Conservation (phyloP, 306 rosid species). For the Hippophae tibetana region DNA sequence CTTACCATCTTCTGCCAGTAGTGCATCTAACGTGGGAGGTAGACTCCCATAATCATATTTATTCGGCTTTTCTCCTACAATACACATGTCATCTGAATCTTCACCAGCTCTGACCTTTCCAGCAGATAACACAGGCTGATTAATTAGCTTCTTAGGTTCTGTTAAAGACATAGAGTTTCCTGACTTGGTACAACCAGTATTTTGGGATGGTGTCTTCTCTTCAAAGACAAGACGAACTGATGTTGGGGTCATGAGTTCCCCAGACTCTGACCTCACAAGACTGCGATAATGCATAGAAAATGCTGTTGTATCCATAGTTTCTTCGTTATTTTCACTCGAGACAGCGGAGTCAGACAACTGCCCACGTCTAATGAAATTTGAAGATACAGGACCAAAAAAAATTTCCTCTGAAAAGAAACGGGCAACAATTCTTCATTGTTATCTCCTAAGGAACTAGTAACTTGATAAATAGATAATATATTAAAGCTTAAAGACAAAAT, state of each 20-base stretch:
- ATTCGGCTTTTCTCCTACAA: conserved; percentile 42
- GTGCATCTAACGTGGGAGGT: conserved; percentile 51
- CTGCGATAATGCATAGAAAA: conserved; percentile 93
- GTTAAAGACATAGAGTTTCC: conserved; percentile 68
- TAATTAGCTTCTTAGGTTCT: conserved; percentile 28
- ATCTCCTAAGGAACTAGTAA: not conserved
- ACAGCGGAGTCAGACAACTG: conserved; percentile 57
- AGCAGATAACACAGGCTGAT: conserved; percentile 21
- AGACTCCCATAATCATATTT: conserved; percentile 43
- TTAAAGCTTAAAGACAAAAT: not conserved
- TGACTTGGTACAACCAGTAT: conserved; percentile 22
- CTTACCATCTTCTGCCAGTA: conserved; percentile 49
- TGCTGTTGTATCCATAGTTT: conserved; percentile 83
- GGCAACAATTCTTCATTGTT: not conserved
- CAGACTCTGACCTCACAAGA: conserved; percentile 64
- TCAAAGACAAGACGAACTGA: conserved; percentile 33
- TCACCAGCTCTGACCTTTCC: conserved; percentile 31
- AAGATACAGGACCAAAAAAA: conserved; percentile 75
- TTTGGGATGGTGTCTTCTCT: conserved; percentile 37
- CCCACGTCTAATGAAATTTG: conserved; percentile 67
- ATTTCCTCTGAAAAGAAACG: conserved; percentile 42
- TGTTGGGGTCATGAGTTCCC: conserved; percentile 66
- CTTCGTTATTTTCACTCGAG: conserved; percentile 51
- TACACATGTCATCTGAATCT: conserved; percentile 73
- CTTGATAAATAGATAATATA: not conserved